Conservation (phyloP, 805 yeast genomes). For the Debaryomyces tyrocola region DNA sequence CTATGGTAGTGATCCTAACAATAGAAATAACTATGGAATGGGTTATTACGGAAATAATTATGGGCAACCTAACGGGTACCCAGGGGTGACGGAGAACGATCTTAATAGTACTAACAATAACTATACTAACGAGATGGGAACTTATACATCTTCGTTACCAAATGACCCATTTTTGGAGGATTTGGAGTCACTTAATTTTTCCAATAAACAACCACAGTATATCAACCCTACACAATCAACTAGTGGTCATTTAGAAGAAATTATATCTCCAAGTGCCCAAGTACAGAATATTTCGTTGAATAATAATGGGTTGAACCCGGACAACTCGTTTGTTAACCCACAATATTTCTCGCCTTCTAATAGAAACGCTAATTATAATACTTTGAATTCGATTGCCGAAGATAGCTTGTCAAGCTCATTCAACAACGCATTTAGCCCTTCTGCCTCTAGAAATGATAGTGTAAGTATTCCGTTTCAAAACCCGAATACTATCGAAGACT, state of each 20-base stretch:
- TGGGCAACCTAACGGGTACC: not conserved
- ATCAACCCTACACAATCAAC: conserved; percentile 14
- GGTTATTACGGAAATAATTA: conserved; percentile 2
- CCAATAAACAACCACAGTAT: conserved; percentile 10
- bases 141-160: conserved; percentile 14
- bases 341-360: conserved; percentile 44
- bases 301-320: conserved; percentile 3
- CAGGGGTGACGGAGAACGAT: conserved; percentile 1
- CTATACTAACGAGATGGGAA: conserved; percentile 14
- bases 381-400: conserved; percentile 35
- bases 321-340: conserved; percentile 26
- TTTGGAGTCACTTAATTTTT: conserved; percentile 19
- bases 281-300: not conserved
- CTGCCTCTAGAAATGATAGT: conserved; percentile 29
- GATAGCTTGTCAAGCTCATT: conserved; percentile 15
- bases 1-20: not conserved
- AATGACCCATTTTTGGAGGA: conserved; percentile 35
- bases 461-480: conserved; percentile 26
- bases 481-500: conserved; percentile 5
- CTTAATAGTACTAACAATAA: conserved; percentile 11
- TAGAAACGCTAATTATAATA: conserved; percentile 19
- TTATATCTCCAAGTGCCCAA: conserved; percentile 31
- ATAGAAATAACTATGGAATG: conserved; percentile 1
- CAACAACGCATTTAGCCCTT: conserved; percentile 30
- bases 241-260: conserved; percentile 33